Conservation (phyloP, 225 moss, liverwort and hornwort species). For the Thuidium tamariscinum region DNA sequence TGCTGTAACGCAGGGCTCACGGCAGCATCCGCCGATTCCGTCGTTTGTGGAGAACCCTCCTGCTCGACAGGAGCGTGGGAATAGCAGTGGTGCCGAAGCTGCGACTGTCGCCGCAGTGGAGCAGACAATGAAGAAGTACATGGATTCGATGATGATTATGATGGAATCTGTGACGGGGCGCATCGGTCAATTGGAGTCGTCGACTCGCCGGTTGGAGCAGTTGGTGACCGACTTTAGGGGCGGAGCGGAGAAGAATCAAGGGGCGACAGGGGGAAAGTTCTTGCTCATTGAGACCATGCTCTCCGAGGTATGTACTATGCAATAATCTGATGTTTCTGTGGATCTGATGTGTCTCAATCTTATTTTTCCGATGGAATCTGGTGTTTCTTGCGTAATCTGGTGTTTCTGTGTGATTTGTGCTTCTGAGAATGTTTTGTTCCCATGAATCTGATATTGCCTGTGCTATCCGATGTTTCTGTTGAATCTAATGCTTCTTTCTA, state of each 20-base stretch:
- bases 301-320: constrained; percentile 33
- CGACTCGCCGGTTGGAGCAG: constrained; percentile 67
- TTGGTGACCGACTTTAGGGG: constrained; percentile 54
- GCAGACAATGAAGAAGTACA: constrained; percentile 76
- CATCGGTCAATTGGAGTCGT: constrained; percentile 66
- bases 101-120: constrained; percentile 73
- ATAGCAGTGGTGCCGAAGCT: constrained; percentile 30
- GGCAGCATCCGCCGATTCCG: constrained; percentile 38
- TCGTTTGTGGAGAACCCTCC: constrained; percentile 24
- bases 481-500: background rate
- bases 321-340: background rate
- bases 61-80: constrained; percentile 40
- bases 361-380: background rate
- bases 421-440: background rate
- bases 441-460: background rate
- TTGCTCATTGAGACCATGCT: constrained; percentile 60
- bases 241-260: constrained; percentile 43
- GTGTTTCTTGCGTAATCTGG: background rate
- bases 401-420: background rate
- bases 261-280: constrained; percentile 57
- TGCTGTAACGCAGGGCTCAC: constrained; percentile 15
- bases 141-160: constrained; percentile 56
- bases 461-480: background rate
- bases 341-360: no score
- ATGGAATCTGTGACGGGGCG: constrained; percentile 71